Evolutionary conservation across 306 rosid genomes (phyloP), one percentile per base, ranked within the genome.

Genomic region (Abrus pulchellus): DNA sequence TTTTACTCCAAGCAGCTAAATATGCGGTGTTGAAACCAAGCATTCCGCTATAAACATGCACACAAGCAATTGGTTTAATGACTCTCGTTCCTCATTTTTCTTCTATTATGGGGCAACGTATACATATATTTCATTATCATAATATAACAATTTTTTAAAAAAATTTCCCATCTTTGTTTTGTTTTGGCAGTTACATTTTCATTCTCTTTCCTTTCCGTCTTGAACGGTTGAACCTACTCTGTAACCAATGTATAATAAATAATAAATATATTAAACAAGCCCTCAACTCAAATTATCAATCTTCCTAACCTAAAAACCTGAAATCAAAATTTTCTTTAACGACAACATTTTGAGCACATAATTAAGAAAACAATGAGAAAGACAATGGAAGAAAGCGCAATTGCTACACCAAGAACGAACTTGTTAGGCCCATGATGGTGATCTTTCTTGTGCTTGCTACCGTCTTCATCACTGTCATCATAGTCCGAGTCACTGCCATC

Each of bases 351-450:
- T 8, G 97, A 84, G 69, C 92, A 75, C 43, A 92, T 88, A 55
- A 94, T 87, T 52, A 89, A 80, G 84, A 94, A 92, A 74, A 92
- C 83, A 74, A 94, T 92, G 40, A 94, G 95, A 83, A 94, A 94
- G 74, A 94, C 94, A n/a, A 94, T 83, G 7, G 98, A 94, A 72
- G 98, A 94, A 38, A 94, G 94, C 1, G 89, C 94, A 85, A 94
- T 94, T 33, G 98, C 97, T 36, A 92, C 92, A 77, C 95, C 98
- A 75, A 94, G 95, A 87, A 94, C 98, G 33, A 91, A 88, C 92
- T 94, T 94, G 80, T 83, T 94, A 9, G 98, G 97, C 7, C 98
- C 98, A 33, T 82, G 90, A 81, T 92, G 98, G 40, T 79, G 89
- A 40, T 84, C 90, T 27, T 74, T 73, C 88, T 90, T 90, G 57